Base-by-base conservation (phyloP, 2,329 filamentous ascomycete species). In the Fusarium sp. region DNA sequence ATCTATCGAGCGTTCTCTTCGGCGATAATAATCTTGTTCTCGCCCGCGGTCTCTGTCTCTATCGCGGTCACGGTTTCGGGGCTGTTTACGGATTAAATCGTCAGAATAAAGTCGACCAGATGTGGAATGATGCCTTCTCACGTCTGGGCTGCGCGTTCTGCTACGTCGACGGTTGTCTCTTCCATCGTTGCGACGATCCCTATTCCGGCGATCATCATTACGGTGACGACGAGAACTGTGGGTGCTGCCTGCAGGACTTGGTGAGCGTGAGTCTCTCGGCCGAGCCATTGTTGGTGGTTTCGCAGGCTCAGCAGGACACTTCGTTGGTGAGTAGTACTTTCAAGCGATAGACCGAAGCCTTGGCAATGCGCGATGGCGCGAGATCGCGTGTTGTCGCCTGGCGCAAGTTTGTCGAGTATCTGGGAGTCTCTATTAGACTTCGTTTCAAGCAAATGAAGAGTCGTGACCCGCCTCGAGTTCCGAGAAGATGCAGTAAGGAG, bases 211-310 rank as follows among this genome's bases (percentile, higher is more conserved):
- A 73, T 81, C 83, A 78, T 86, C 85, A 80, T 89, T 86, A 74
- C 85, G 86, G 76, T 81, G 87, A 82, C 88, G 91, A 83, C 89
- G 90, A 77, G 89, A 88, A 81, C 89, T 89, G 81, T 87, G 86
- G 78, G 92, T 90, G 86, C 91, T 93, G 89, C 91, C 92, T 94
- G 90, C 89, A 90, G 91, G 91, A 89, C 91, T 93, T 92, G 92
- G 92, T 94, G 92, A 95, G 92, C 92, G 86, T 83, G 86, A 87
- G 84, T 87, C 86, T 86, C 84, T 87, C 82, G 83, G 86, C 81
- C 86, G 86, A 87, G 85, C 86, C 86, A 89, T 89, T 70, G 70
- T 78, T 76, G 75, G 56, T 74, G 76, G 76, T 78, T 77, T 79
- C 77, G 77, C 74, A 76, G 75, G 78, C 79, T 80, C 78, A 77